A percentile compares a stretch with the other conserved stretches of the same genome.
Conservation (phyloP, 257 asterid species). For the Petrea volubilis region DNA sequence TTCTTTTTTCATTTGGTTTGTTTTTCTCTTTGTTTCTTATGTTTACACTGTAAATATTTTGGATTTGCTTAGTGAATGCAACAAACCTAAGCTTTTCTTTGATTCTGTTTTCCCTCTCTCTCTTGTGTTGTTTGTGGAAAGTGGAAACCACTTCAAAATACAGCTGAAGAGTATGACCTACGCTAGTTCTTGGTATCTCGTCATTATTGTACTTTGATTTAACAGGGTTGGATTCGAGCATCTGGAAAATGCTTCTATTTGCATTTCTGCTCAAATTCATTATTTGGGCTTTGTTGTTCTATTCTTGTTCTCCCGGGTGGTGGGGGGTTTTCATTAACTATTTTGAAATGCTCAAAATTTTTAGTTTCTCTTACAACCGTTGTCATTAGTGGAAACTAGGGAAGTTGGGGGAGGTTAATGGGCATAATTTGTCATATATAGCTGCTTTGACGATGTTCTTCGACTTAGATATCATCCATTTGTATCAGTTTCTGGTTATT, state of each 20-base stretch:
- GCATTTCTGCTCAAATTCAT: background rate
- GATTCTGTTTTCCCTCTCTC: background rate
- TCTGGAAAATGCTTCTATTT: background rate
- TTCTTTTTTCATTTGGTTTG: background rate
- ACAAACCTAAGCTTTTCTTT: background rate
- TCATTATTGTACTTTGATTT: background rate
- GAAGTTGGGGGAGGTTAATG: background rate
- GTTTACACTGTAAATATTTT: background rate
- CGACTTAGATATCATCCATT: slow-evolving; percentile 12
- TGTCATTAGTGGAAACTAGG: slow-evolving; percentile 2
- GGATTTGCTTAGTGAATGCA: background rate
- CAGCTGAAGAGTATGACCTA: background rate
- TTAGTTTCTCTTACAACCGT: background rate
- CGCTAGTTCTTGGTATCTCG: background rate
- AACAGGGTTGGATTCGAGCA: background rate
- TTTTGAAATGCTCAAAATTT: background rate
- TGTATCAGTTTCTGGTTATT: background rate
- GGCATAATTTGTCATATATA: background rate
- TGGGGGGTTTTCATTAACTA: background rate
- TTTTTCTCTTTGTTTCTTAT: background rate
- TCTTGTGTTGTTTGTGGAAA: background rate
- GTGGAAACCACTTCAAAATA: background rate
- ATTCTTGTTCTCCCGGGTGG: slow-evolving; percentile 1
- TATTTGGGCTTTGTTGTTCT: background rate
- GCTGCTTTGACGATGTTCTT: slow-evolving; percentile 13